Evolutionary conservation across 805 yeast species (phyloP).

Genomic region (Cyberlindnera mrakii): DNA sequence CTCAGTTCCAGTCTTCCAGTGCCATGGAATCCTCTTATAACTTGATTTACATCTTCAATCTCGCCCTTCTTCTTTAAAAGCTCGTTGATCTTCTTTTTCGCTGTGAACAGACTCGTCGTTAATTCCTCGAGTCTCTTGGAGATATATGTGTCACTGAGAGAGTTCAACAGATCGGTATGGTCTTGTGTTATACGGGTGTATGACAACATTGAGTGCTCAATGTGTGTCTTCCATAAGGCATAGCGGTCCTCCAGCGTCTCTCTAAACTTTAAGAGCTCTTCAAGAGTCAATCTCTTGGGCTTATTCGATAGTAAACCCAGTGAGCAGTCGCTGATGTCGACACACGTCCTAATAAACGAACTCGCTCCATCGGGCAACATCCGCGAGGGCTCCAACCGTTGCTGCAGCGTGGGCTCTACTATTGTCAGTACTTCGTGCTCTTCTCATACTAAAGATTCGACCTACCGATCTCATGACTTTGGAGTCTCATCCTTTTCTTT

Average conservation of each 20-base stretch:
- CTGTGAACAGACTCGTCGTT: conserved; percentile 6
- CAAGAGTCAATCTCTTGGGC: conserved; percentile 1
- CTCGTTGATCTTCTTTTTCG: conserved; percentile 12
- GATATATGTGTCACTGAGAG: conserved; percentile 4
- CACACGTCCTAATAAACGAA: not conserved
- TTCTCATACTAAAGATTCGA: too few relatives aligned
- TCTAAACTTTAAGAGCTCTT: conserved; percentile 3
- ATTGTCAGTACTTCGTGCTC: not conserved
- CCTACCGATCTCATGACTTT: too few relatives aligned
- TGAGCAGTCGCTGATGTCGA: conserved; percentile 3
- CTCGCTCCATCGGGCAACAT: conserved; percentile 1
- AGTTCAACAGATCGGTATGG: not conserved
- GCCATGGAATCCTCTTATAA: conserved; percentile 5
- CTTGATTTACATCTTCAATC: conserved; percentile 12
- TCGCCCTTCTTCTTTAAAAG: conserved; percentile 13
- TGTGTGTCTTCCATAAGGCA: conserved; percentile 4
- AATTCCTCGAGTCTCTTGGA: conserved; percentile 6
- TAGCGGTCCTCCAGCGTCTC: conserved; percentile 6
- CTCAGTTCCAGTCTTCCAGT: conserved; percentile 1
- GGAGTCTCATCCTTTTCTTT: too few relatives aligned
- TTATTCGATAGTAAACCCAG: not conserved
- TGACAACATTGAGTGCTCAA: conserved; percentile 10
- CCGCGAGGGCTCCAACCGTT: not conserved
- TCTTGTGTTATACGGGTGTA: conserved; percentile 5
- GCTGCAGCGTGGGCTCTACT: not conserved